Conservation (phyloP, 768 basidiomycete genomes). For the Multifurca ochricompacta region DNA sequence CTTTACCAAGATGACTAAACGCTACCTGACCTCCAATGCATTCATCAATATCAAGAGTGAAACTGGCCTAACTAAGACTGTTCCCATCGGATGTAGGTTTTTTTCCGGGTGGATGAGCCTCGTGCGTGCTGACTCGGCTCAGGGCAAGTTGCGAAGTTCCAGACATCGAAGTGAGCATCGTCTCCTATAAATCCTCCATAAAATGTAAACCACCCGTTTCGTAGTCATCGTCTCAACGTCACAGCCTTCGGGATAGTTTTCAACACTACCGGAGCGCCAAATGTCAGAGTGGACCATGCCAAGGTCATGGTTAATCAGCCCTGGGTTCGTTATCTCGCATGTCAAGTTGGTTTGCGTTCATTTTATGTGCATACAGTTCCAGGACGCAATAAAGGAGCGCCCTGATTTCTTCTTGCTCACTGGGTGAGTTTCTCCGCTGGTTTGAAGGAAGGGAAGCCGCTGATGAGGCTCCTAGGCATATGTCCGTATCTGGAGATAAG, state of each 20-base stretch:
- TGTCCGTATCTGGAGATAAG: conserved; percentile 70
- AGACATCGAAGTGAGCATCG: conserved; percentile 51
- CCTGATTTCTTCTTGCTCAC: conserved; percentile 77
- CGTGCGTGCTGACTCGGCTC: background rate
- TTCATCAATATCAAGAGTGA: too few relatives aligned
- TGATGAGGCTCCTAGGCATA: conserved; percentile 48
- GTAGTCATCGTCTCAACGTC: too few relatives aligned
- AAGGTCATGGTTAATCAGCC: conserved; percentile 67
- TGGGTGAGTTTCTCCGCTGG: too few relatives aligned
- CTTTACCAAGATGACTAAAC: too few relatives aligned
- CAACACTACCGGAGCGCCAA: too few relatives aligned
- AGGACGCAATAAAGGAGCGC: conserved; percentile 66
- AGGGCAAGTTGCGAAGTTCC: conserved; percentile 64
- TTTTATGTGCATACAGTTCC: conserved; percentile 42
- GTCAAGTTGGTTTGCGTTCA: too few relatives aligned
- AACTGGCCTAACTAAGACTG: too few relatives aligned
- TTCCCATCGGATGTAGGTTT: conserved; percentile 38
- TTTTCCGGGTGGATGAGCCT: background rate
- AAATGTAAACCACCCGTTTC: too few relatives aligned
- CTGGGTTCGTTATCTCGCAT: conserved; percentile 47
- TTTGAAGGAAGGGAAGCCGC: background rate
- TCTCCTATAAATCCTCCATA: too few relatives aligned
- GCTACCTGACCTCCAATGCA: too few relatives aligned
- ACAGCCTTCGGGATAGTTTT: too few relatives aligned
- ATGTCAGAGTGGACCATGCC: conserved; percentile 68